Percentiles rank a stretch among this genome's conserved stretches.
These are phyloP conservation scores for Secale cereale DNA, from an alignment of 176 grass and related monocot genomes.

Conservation along the genomic window DNA sequence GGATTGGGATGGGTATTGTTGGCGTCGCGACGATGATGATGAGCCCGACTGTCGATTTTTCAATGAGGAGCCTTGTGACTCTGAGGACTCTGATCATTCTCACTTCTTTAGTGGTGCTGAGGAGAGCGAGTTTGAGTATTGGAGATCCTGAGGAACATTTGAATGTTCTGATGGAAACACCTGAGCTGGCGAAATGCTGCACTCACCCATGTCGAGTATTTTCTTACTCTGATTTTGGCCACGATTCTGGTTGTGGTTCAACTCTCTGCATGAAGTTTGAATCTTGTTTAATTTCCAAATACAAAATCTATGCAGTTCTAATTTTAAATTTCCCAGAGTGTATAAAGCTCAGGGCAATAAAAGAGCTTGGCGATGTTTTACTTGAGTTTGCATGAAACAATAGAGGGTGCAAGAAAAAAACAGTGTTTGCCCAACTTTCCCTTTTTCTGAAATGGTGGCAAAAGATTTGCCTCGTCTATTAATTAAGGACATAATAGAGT, in stretches of 20 bases:
- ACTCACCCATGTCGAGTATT: not conserved
- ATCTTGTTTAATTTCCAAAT: not conserved
- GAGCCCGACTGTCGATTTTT: not conserved
- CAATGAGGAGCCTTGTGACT: not conserved
- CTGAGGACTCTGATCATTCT: not conserved
- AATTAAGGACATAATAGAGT: no score
- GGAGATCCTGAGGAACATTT: not conserved
- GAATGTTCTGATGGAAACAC: not conserved
- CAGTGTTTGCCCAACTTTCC: no score
- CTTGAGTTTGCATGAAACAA: no score
- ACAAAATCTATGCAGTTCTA: not conserved
- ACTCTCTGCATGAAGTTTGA: not conserved
- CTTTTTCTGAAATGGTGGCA: no score
- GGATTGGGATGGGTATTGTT: not conserved
- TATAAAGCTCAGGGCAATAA: not conserved
- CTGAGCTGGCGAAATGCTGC: not conserved
- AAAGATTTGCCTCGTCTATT: no score
- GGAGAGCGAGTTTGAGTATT: not conserved
- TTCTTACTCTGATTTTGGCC: not conserved
- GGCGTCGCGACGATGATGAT: not conserved
- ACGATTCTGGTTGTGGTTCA: not conserved
- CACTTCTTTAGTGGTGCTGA: not conserved
- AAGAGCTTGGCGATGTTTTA: not conserved
- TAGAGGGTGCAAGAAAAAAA: no score
- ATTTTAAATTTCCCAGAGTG: not conserved